A percentile compares a stretch with the other conserved stretches of the same genome.
These are phyloP conservation scores for Gyromitra esculenta DNA, from an alignment of 2,329 filamentous ascomycete genomes.

Conservation along the genomic window DNA sequence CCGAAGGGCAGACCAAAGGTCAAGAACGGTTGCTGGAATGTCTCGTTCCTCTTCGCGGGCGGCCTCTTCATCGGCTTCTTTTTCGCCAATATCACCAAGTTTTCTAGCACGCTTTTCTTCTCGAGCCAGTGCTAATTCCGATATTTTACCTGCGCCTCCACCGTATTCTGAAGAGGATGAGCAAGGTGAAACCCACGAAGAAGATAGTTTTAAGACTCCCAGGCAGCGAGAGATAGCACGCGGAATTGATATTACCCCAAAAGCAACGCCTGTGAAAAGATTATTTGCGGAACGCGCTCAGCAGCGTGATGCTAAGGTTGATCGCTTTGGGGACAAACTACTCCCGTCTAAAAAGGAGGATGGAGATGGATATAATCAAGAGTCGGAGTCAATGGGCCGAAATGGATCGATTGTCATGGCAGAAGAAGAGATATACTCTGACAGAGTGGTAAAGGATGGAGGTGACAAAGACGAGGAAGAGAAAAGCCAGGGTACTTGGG, in stretches of 20 bases:
- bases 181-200: conserved; percentile 6
- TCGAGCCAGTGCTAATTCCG: conserved; percentile 22
- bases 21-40: not conserved
- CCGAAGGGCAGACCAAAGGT: conserved; percentile 1
- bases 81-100: conserved; percentile 30
- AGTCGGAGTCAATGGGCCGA: not conserved
- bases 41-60: conserved; percentile 13
- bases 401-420: not conserved
- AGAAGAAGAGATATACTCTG: not conserved
- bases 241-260: conserved; percentile 17
- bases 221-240: not conserved
- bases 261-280: conserved; percentile 27
- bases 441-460: conserved; percentile 2
- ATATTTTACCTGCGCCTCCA: conserved; percentile 32
- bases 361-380: conserved; percentile 1
- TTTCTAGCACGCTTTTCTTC: conserved; percentile 35
- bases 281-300: conserved; percentile 20
- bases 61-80: conserved; percentile 32
- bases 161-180: conserved; percentile 35
- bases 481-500: conserved; percentile 31
- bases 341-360: conserved; percentile 3
- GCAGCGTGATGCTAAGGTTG: conserved; percentile 10
- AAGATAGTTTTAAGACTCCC: conserved; percentile 14
- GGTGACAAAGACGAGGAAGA: conserved; percentile 20
- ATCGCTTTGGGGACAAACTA: conserved; percentile 35